These are phyloP conservation scores for Nothophoma quercina DNA, from an alignment of 2,329 filamentous ascomycete genomes.

Conservation along the genomic window DNA sequence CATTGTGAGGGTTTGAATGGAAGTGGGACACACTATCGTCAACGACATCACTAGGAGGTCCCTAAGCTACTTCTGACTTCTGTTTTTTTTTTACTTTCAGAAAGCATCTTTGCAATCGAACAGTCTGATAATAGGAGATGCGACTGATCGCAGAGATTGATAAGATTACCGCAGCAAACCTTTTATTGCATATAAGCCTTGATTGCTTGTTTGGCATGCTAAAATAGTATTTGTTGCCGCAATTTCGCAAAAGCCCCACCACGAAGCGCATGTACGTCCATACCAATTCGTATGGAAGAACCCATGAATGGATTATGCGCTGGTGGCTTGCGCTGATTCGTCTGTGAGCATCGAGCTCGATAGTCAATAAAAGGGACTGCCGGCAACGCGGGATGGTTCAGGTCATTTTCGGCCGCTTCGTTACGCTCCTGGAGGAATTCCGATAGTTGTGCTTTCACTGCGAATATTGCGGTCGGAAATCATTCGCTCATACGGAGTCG, in stretches of 20 bases:
- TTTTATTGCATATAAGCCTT: conserved; percentile 1
- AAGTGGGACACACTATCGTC: background rate
- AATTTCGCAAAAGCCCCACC: background rate
- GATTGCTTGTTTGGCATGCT: conserved; percentile 3
- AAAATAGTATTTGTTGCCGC: background rate
- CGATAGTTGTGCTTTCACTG: too few species aligned
- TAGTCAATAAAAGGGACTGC: too few species aligned
- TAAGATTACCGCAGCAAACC: background rate
- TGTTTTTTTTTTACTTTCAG: background rate
- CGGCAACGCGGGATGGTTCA: too few species aligned
- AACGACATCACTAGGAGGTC: background rate
- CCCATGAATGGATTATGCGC: too few species aligned
- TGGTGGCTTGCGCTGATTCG: background rate
- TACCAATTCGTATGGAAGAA: background rate
- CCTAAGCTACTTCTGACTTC: background rate
- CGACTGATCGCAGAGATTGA: background rate
- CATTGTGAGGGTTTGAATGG: background rate
- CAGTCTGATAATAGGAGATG: background rate
- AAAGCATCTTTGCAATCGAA: background rate
- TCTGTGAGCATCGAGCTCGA: background rate
- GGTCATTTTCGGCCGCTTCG: too few species aligned
- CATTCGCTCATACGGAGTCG: too few species aligned
- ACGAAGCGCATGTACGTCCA: background rate
- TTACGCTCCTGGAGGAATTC: too few species aligned
- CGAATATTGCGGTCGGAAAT: too few species aligned